Base-by-base conservation (phyloP, 2,329 filamentous ascomycete species). In the Epichloe sibirici region DNA sequence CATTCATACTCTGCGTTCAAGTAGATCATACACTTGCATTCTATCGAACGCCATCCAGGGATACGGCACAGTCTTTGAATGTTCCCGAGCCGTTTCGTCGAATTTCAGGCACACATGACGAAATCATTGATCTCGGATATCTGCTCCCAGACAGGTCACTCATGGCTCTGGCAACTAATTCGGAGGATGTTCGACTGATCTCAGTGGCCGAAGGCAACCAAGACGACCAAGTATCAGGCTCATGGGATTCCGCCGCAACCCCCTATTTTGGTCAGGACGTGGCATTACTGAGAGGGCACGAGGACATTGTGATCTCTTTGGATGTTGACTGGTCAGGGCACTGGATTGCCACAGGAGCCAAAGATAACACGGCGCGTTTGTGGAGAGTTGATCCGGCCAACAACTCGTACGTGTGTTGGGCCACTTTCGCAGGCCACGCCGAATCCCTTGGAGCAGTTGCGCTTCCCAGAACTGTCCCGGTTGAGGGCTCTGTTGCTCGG, bases 311-410 rank as follows among this genome's bases (percentile, higher is more conserved):
- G 55, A 95, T 98, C 60, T 90, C 90, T 54, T 74, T 98, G 42
- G 90, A 96, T 65, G 83, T 89, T 3, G 93, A 98, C 69, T 95
- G 90, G 89, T 97, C 93, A 9, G 94, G 94, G 0, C 84, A 93
- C 66, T 98, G 93, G 93, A 79, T 98, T 40, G 91, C 86, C 12
- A 97, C 93, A 1, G 93, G 91, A 51, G 88, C 93, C 23, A 98
- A 98, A 70, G 93, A 98, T 66, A 98, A 97, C 63, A 93, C 87
- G 3, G 93, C 91, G 17, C 83, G 87, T 57, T 71, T 98, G 38
- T 98, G 93, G 93, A 79, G 86, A 51, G 74, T 98, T 28, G 91
- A 97, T 64, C 80, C 85, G 0, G 76, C 76, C 21, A 85, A 82
- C 55, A 77, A 82, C 53, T 86, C 86, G 0, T 96, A 85, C 63